These are phyloP conservation scores for Blastobotrys robertii DNA, from an alignment of 805 yeast genomes.

Conservation along the genomic window DNA sequence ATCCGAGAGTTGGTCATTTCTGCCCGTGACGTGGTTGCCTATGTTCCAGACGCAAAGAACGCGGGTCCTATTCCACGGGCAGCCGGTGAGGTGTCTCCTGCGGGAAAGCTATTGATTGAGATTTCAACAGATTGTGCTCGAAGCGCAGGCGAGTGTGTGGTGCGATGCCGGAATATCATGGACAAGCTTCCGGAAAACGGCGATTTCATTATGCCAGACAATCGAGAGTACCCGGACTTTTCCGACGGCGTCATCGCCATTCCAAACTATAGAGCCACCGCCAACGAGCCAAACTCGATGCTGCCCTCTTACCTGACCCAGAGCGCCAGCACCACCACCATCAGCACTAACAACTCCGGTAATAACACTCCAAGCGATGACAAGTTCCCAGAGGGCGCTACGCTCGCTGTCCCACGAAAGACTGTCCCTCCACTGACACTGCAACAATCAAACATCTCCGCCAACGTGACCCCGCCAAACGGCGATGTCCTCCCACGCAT, in stretches of 20 bases:
- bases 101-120: slow-evolving; percentile 17
- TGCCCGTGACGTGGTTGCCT: slow-evolving; percentile 29
- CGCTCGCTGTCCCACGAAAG: not conserved
- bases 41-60: slow-evolving; percentile 1
- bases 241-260: slow-evolving; percentile 16
- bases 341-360: not conserved
- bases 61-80: slow-evolving; percentile 3
- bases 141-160: slow-evolving; percentile 27
- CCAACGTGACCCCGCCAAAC: not conserved
- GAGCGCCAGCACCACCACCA: not conserved
- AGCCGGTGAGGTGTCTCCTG: slow-evolving; percentile 7
- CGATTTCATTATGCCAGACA: slow-evolving; percentile 21
- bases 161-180: slow-evolving; percentile 20
- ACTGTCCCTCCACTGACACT: not conserved
- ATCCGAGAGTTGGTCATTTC: slow-evolving; percentile 27
- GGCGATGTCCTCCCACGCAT: slow-evolving; percentile 5
- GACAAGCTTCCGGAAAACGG: slow-evolving; percentile 17
- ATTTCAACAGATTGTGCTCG: slow-evolving; percentile 27
- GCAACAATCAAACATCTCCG: not conserved
- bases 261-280: slow-evolving; percentile 1
- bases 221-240: slow-evolving; percentile 23
- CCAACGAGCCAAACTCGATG: not conserved
- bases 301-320: slow-evolving; percentile 1
- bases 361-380: not conserved
- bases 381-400: slow-evolving; percentile 1